Base-by-base conservation (phyloP, 371 early-diverging fungal genomes). In the Apophysomyces ossiformis region DNA sequence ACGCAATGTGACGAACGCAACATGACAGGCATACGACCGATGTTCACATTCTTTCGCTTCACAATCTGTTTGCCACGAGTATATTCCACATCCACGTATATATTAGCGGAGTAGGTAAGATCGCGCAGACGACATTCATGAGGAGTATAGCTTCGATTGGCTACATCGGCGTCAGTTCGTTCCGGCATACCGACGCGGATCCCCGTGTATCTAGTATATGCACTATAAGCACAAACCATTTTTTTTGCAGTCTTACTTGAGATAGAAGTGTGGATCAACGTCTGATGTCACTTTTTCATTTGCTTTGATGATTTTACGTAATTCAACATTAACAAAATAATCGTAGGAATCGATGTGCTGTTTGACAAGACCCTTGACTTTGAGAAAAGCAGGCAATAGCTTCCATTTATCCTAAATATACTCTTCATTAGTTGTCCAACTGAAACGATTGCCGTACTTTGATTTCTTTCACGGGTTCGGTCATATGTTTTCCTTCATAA, bases 341-440 rank as follows among this genome's bases (percentile, higher is more conserved):
- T 99, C 97, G 86, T 97, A 99, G 0, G 99, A 99, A 77, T 99
- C 99, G 65, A 99, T 90, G 76, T 99, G 99, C 80, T 99, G 99
- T 78, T 99, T 96, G 64, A 99, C 95, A 39, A 99, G 92, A 69
- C 99, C 99, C 75, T 98, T 99, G 50, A 98, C 95, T 75, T 95
- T 93, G 39, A 99, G 83, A 78, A 98, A 99, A 0, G 96, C 95
- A 8, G 99, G 98, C 39, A 99, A 82, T n/a, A 99, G 86, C 69
- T 95, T 89, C 98, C 98, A 97, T 79, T 99, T 99, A 76, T 99
- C 98, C 93, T 96, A 26, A 76, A 26, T 18, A 4, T 21, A 26
- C 15, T 36, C 43, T 18, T 46, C 26, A 64, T 38, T 13, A 36
- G 15, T 35, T 50, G 44, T 13, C 13, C 8, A 41, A 36, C 44